These are phyloP conservation scores for Coniochaeta pulveracea DNA, from an alignment of 2,329 filamentous ascomycete genomes.

Conservation along the genomic window DNA sequence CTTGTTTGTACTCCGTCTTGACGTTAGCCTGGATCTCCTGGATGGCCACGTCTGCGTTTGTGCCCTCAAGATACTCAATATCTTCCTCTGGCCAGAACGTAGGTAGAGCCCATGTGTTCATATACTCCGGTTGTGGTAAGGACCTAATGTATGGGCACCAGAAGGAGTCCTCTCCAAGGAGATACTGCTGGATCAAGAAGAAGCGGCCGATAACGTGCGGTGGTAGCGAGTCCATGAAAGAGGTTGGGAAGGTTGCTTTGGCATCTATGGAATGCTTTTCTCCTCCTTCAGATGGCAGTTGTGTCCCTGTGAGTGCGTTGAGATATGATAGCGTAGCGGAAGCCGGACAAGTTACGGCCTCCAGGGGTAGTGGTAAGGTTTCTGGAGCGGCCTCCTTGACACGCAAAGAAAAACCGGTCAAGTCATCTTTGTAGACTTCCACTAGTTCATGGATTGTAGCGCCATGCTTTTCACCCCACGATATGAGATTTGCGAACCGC, in stretches of 20 bases:
- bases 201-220: slow-evolving; percentile 55
- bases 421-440: slow-evolving; percentile 37
- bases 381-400: slow-evolving; percentile 21
- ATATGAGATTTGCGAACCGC: slow-evolving; percentile 24
- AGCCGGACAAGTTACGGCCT: slow-evolving; percentile 41
- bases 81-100: slow-evolving; percentile 55
- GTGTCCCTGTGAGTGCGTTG: slow-evolving; percentile 32
- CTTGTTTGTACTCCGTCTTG: slow-evolving; percentile 32
- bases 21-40: slow-evolving; percentile 34
- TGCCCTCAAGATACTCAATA: slow-evolving; percentile 41
- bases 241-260: slow-evolving; percentile 27
- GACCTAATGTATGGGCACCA: slow-evolving; percentile 59
- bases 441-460: slow-evolving; percentile 37
- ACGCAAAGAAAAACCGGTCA: slow-evolving; percentile 43
- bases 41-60: slow-evolving; percentile 38
- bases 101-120: slow-evolving; percentile 40
- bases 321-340: slow-evolving; percentile 45
- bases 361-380: slow-evolving; percentile 14
- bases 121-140: slow-evolving; percentile 49
- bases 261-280: slow-evolving; percentile 10
- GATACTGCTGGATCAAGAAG: slow-evolving; percentile 57
- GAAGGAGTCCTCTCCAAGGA: slow-evolving; percentile 44
- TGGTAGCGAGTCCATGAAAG: slow-evolving; percentile 36
- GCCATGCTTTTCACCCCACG: slow-evolving; percentile 35
- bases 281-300: slow-evolving; percentile 12